Base-by-base conservation (phyloP, 2,329 filamentous ascomycete genomes). In the Trematosphaeria pertusa region DNA sequence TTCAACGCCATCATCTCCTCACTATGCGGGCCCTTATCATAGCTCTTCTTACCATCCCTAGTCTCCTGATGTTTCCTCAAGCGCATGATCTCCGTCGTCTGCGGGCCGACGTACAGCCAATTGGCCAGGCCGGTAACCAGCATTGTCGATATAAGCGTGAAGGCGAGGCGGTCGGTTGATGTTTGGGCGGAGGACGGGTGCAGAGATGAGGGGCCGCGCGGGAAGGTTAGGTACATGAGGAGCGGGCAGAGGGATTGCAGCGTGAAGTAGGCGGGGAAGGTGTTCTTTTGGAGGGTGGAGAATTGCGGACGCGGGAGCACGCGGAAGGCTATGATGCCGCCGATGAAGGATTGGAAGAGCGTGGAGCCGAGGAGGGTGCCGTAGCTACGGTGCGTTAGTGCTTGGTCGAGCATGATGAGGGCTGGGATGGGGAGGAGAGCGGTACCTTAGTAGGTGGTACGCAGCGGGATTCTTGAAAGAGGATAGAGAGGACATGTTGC, bases 231-330 rank as follows among this genome's bases (percentile, higher is more conserved):
- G 15, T 88, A 87, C 14, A 97, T 77, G 17, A 89, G 65, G 12
- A 87, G 71, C 0, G 94, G 90, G 1, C 93, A 77, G 5, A 81
- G 79, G 3, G 90, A 86, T 75, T 97, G 93, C 46, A 97, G 77
- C 35, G 83, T 79, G 71, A 97, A 97, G 79, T 96, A 99, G 62
- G 90, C 81, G 24, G 91, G 91, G 76, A 97, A 96, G 42, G 92
- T 83, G 52, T 61, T 24, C 38, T 85, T 81, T 73, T 97, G 93
- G 22, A 97, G 82, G 14, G 85, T 80, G 19, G 87, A 84, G 77
- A 99, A 97, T 67, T 90, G 85, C 0, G 89, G 84, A 19, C 90
- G 85, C 19, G 90, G 85, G 28, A 97, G 84, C 9, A 83, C 81
- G 65, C 81, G 86, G 79, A 88, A 96, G 62, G 90, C 86, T 44